Conservation (phyloP, 495 filamentous ascomycete genomes). For the Penicillium lagena region DNA sequence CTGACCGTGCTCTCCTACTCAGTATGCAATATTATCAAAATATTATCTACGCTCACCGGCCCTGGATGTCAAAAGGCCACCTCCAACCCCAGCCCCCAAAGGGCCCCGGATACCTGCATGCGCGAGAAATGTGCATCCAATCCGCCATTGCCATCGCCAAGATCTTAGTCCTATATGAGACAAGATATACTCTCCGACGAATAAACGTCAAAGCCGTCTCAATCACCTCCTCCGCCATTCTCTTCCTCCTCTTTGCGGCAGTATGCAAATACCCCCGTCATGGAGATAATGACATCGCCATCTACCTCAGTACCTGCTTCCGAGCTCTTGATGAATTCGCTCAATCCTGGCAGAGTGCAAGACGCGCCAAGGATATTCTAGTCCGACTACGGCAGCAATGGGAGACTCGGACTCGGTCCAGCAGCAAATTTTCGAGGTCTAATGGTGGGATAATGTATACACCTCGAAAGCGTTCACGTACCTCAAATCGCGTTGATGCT, state of each 20-base stretch:
- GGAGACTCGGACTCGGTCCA: slow-evolving; percentile 4
- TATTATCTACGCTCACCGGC: slow-evolving; percentile 19
- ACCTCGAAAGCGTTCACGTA: slow-evolving; percentile 1
- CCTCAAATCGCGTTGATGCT: not conserved
- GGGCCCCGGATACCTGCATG: slow-evolving; percentile 14
- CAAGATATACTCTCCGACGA: slow-evolving; percentile 23
- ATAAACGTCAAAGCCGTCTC: slow-evolving; percentile 17
- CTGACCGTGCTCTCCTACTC: no score
- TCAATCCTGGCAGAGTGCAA: slow-evolving; percentile 10
- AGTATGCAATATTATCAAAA: slow-evolving; percentile 27
- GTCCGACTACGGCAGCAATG: slow-evolving; percentile 9
- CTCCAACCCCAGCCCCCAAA: slow-evolving; percentile 15
- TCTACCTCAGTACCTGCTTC: slow-evolving; percentile 9
- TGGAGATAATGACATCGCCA: not conserved
- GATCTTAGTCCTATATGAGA: slow-evolving; percentile 31
- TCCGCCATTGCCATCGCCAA: slow-evolving; percentile 17
- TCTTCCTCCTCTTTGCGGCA: slow-evolving; percentile 6
- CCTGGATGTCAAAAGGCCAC: slow-evolving; percentile 18
- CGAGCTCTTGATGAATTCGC: slow-evolving; percentile 16
- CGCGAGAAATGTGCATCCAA: slow-evolving; percentile 20
- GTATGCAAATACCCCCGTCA: not conserved
- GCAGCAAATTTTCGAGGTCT: not conserved
- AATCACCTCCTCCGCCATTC: slow-evolving; percentile 19
- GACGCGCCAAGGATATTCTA: slow-evolving; percentile 11
- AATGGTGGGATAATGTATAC: not conserved